Percentiles rank a stretch among this genome's conserved stretches.
phyloP scores from a whole-genome alignment of 192 early-diverging fungal species.

The Podila epicladia region DNA sequence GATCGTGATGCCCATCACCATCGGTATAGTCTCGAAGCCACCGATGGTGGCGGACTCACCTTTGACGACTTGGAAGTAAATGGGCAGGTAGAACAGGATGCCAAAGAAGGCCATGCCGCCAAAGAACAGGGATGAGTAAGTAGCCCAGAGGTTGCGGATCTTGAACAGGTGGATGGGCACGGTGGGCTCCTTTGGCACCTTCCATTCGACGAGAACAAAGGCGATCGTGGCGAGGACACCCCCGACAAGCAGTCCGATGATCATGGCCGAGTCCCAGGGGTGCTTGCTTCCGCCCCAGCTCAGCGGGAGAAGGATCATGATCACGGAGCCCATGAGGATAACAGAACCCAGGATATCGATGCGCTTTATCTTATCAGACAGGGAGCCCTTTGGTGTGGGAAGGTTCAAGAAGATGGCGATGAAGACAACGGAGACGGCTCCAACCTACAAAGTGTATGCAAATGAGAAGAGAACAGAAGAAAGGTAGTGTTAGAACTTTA shows the following conservation, averaged over 20 bases:
- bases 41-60: constrained; percentile 39
- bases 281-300: constrained; percentile 71
- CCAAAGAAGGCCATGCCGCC: constrained; percentile 45
- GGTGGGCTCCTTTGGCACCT: constrained; percentile 67
- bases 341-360: constrained; percentile 69
- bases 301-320: constrained; percentile 70
- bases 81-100: constrained; percentile 45
- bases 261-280: constrained; percentile 63
- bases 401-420: constrained; percentile 55
- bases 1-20: constrained; percentile 37
- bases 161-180: constrained; percentile 68
- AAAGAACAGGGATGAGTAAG: constrained; percentile 43
- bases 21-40: constrained; percentile 51
- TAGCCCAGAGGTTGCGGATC: constrained; percentile 55
- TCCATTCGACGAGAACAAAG: constrained; percentile 57
- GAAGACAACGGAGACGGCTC: constrained; percentile 53
- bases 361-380: constrained; percentile 62
- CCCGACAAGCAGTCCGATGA: constrained; percentile 60
- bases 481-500: too few species aligned
- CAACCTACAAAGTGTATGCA: constrained; percentile 44
- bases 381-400: constrained; percentile 14
- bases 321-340: constrained; percentile 55
- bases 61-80: constrained; percentile 50
- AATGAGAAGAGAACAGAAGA: too few species aligned
- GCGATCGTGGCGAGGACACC: constrained; percentile 49